These are phyloP conservation scores for Rhytidiadelphus loreus DNA, from an alignment of 225 moss, liverwort and hornwort genomes.

Conservation along the genomic window DNA sequence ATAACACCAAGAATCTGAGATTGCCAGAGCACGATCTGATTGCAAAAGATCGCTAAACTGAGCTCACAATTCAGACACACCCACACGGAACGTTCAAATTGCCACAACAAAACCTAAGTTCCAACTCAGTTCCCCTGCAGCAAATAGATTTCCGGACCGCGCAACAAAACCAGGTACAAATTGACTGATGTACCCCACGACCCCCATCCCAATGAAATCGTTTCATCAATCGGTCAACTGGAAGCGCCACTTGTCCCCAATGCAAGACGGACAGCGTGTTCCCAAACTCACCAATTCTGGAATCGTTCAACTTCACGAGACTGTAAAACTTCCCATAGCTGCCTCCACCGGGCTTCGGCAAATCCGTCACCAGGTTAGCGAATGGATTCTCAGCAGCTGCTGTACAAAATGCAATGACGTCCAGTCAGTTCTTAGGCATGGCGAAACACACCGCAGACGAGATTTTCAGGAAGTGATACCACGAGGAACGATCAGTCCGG, in stretches of 20 bases:
- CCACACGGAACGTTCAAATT: not conserved
- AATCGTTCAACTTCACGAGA: slow-evolving; percentile 2
- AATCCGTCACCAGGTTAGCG: slow-evolving; percentile 43
- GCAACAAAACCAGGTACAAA: not conserved
- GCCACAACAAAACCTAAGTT: not conserved
- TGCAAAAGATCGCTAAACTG: not conserved
- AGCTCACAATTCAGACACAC: not conserved
- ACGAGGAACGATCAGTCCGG: not conserved
- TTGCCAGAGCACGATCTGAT: not conserved
- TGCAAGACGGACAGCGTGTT: not conserved
- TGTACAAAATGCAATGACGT: not conserved
- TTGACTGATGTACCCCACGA: not conserved
- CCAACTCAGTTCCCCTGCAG: not conserved
- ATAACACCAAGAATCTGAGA: not conserved
- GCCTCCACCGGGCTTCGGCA: slow-evolving; percentile 65
- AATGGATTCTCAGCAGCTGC: slow-evolving; percentile 56
- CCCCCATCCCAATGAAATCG: not conserved
- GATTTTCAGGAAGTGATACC: not conserved
- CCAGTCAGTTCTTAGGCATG: not conserved
- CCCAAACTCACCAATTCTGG: slow-evolving; percentile 51
- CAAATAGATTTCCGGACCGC: not conserved
- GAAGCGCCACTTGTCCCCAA: not conserved
- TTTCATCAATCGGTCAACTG: not conserved
- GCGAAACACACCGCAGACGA: not conserved
- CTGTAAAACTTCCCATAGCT: slow-evolving; percentile 69